Conservation (phyloP, 441 rosid genomes). For the Pelargonium cotyledonis region DNA sequence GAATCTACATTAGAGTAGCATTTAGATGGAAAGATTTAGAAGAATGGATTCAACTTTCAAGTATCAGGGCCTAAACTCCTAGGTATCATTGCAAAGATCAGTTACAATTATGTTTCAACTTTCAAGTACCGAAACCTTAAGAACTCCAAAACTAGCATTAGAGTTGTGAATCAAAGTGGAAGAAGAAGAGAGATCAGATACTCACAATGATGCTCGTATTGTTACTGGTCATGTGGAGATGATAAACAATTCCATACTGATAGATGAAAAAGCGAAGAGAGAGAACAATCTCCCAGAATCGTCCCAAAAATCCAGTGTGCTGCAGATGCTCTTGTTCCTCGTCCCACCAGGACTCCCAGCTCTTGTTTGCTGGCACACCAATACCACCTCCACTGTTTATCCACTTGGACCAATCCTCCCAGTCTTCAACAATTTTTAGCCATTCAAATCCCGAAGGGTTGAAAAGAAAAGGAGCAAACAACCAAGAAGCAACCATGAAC, state of each 20-base stretch:
- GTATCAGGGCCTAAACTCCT: background rate
- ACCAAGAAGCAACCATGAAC: slow-evolving; percentile 83
- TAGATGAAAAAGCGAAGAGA: slow-evolving; percentile 63
- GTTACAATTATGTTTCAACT: background rate
- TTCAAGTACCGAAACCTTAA: background rate
- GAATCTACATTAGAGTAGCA: background rate
- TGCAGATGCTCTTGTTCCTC: slow-evolving; percentile 87
- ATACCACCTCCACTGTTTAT: slow-evolving; percentile 86
- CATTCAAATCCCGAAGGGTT: slow-evolving; percentile 91
- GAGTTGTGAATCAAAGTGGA: background rate
- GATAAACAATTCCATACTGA: slow-evolving; percentile 88
- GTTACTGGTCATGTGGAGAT: slow-evolving; percentile 46
- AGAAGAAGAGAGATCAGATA: slow-evolving; percentile 12
- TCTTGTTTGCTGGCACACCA: slow-evolving; percentile 83
- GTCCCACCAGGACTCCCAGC: slow-evolving; percentile 99
- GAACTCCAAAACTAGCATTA: background rate
- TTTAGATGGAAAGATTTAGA: background rate
- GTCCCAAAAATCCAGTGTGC: slow-evolving; percentile 61
- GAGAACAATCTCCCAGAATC: slow-evolving; percentile 68
- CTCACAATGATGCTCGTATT: slow-evolving; percentile 61
- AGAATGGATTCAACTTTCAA: no score
- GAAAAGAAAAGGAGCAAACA: slow-evolving; percentile 81
- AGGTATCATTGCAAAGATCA: background rate
- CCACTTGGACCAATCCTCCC: slow-evolving; percentile 97
- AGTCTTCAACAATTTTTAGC: slow-evolving; percentile 95